Conservation (phyloP, 345 rosid genomes). For the Eucalyptus marginata region DNA sequence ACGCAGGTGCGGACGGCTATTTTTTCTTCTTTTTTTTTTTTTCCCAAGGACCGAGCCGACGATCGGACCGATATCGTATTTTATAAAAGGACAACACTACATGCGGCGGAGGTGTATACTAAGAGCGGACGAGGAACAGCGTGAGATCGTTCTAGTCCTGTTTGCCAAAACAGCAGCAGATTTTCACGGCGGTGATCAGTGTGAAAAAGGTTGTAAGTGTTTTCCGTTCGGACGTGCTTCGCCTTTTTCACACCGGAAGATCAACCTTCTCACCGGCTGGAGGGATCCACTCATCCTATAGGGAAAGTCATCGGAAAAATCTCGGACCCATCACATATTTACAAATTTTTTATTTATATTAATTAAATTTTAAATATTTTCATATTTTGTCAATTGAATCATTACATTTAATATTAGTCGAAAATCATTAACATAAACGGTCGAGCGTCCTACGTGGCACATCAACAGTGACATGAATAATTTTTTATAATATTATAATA, state of each 20-base stretch:
- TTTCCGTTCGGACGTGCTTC: neutral
- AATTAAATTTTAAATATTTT: too few species aligned
- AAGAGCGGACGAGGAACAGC: neutral
- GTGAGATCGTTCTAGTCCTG: neutral
- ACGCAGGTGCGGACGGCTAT: neutral
- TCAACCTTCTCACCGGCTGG: neutral
- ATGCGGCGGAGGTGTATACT: neutral
- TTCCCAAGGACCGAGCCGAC: neutral
- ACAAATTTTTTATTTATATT: too few species aligned
- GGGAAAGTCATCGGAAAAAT: too few species aligned
- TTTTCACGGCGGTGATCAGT: neutral
- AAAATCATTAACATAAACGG: too few species aligned
- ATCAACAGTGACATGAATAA: too few species aligned
- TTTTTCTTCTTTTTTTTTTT: too few species aligned
- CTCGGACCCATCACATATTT: too few species aligned
- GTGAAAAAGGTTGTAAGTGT: neutral
- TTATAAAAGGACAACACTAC: neutral
- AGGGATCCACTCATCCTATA: too few species aligned
- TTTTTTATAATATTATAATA: too few species aligned
- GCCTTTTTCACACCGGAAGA: neutral
- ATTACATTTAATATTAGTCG: too few species aligned
- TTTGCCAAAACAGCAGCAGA: neutral
- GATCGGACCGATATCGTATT: neutral
- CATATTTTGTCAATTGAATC: too few species aligned
- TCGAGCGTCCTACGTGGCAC: rapidly evolving